Evolutionary conservation across 1,139 yeast genomes (phyloP).

Genomic region (Sugiyamaella castrensis): DNA sequence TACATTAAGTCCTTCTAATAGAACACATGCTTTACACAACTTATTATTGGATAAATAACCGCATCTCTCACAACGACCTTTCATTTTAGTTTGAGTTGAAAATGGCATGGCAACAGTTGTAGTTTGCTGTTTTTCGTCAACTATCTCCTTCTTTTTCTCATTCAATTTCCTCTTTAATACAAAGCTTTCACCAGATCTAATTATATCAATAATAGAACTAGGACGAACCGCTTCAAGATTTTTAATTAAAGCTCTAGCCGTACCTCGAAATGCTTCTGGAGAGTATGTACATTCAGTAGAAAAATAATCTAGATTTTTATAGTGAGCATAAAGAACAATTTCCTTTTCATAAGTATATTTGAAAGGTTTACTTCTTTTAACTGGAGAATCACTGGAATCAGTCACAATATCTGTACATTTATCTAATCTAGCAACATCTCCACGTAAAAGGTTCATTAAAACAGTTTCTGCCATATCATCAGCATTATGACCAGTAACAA

Average conservation of each 20-base stretch:
- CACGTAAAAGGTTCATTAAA: conserved; percentile 87
- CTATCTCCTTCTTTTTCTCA: conserved; percentile 33
- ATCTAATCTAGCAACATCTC: conserved; percentile 93
- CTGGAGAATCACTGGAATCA: conserved; percentile 52
- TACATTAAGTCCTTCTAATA: conserved; percentile 79
- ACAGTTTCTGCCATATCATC: conserved; percentile 99
- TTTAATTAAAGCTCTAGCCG: conserved; percentile 89
- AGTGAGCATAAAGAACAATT: conserved; percentile 95
- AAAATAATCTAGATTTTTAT: conserved; percentile 89
- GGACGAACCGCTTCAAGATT: conserved; percentile 89
- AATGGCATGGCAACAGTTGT: conserved; percentile 19
- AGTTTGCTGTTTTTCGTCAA: conserved; percentile 28
- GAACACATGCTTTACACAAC: conserved; percentile 89
- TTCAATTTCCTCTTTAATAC: conserved; percentile 55
- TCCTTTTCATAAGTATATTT: conserved; percentile 96
- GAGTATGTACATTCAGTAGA: conserved; percentile 98
- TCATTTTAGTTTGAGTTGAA: conserved; percentile 5
- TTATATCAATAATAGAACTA: conserved; percentile 89
- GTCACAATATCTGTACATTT: conserved; percentile 89
- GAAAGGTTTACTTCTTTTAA: conserved; percentile 89
- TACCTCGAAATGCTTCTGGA: conserved; percentile 97
- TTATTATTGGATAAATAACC: conserved; percentile 87
- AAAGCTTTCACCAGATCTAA: conserved; percentile 88
- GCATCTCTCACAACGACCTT: conserved; percentile 67
- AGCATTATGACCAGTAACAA: conserved; percentile 98